A percentile compares a stretch with the other conserved stretches of the same genome.
These are phyloP conservation scores for Quercus tomentella DNA, from an alignment of 331 rosid genomes.

Conservation along the genomic window DNA sequence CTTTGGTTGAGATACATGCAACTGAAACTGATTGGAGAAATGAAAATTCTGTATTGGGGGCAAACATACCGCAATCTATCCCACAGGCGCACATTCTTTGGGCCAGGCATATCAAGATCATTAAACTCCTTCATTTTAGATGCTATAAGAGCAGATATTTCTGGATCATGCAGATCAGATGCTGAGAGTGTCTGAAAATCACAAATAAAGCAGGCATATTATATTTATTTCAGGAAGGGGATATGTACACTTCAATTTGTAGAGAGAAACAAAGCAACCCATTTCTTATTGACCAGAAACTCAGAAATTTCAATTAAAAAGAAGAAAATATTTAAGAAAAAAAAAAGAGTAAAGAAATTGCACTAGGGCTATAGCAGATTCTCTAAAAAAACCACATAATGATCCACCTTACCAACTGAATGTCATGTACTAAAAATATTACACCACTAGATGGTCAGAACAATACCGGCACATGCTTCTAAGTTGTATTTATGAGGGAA, in stretches of 20 bases:
- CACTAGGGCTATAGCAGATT: background rate
- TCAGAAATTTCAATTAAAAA: background rate
- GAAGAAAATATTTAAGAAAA: background rate
- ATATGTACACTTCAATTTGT: background rate
- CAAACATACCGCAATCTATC: constrained; percentile 52
- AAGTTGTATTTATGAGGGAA: background rate
- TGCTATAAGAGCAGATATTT: constrained; percentile 63
- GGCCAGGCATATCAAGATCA: constrained; percentile 67
- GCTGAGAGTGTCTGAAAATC: constrained; percentile 67
- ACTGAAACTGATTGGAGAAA: background rate
- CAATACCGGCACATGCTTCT: background rate
- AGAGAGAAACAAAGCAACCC: background rate
- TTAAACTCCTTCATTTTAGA: constrained; percentile 82
- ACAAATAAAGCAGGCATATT: constrained; percentile 10
- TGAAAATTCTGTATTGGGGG: background rate
- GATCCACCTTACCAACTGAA: background rate
- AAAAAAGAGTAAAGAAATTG: background rate
- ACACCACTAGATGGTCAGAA: background rate
- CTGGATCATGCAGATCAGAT: constrained; percentile 54
- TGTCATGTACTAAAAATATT: background rate
- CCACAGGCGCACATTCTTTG: constrained; percentile 62
- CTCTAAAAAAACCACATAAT: too few relatives aligned
- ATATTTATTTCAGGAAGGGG: background rate
- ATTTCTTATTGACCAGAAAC: background rate
- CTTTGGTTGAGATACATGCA: background rate